A percentile compares a stretch with the other conserved stretches of the same genome.
Conservation (phyloP, 305 asterid species). For the Solanum chacoense region DNA sequence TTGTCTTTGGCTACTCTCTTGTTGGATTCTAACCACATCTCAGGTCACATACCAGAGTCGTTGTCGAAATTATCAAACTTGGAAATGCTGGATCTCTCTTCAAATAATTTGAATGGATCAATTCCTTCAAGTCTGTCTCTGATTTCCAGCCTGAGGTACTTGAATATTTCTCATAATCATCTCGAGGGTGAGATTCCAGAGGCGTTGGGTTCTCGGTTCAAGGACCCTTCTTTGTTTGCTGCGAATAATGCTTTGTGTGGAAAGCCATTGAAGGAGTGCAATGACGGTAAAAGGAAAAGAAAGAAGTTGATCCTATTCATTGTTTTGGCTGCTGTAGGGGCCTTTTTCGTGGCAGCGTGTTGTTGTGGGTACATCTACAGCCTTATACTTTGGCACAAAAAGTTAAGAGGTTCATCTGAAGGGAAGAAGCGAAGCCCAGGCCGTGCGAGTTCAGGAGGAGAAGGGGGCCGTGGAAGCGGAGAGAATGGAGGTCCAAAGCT, state of each 20-base stretch:
- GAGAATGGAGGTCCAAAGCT: constrained; percentile 70
- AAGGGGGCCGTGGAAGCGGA: constrained; percentile 62
- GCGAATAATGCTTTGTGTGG: constrained; percentile 55
- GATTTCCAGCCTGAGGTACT: constrained; percentile 27
- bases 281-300: constrained; percentile 20
- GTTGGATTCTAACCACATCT: constrained; percentile 48
- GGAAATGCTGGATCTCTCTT: constrained; percentile 39
- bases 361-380: constrained; percentile 61
- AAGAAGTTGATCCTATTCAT: constrained; percentile 45
- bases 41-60: constrained; percentile 51
- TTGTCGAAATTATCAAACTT: constrained; percentile 34
- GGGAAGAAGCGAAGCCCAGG: constrained; percentile 61
- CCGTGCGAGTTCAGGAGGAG: constrained; percentile 44
- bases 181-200: constrained; percentile 65
- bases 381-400: constrained; percentile 53
- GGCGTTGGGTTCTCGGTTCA: constrained; percentile 40
- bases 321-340: constrained; percentile 45
- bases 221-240: constrained; percentile 45
- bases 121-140: constrained; percentile 46
- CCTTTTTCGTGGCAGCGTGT: constrained; percentile 33
- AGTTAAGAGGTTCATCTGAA: constrained; percentile 33
- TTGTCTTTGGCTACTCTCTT: constrained; percentile 33
- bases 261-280: constrained; percentile 45
- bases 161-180: constrained; percentile 49
- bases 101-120: constrained; percentile 42